Conservation (phyloP, 2,329 filamentous ascomycete species). For the Fusarium coicis region DNA sequence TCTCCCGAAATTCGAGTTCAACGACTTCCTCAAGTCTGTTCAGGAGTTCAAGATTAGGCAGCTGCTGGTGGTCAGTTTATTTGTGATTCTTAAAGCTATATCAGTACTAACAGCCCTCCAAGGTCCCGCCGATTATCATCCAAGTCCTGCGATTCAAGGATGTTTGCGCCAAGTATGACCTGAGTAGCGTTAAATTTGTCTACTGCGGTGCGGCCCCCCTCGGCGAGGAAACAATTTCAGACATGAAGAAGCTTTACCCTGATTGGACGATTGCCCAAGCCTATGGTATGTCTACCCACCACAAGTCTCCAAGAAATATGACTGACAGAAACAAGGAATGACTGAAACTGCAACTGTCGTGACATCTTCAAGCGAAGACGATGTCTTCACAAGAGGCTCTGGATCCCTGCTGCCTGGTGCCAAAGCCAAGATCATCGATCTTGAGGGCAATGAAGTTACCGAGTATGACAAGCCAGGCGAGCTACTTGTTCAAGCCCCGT, state of each 20-base stretch:
- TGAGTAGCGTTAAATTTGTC: conserved; percentile 15
- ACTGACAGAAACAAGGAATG: conserved; percentile 55
- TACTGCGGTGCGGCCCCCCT: conserved; percentile 70
- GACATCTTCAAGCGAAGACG: conserved; percentile 58
- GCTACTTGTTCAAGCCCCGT: conserved; percentile 81
- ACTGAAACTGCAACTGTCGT: conserved; percentile 24
- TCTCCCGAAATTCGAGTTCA: conserved; percentile 80
- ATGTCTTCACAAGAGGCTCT: conserved; percentile 75
- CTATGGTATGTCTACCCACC: conserved; percentile 70
- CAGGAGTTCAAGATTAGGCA: conserved; percentile 23
- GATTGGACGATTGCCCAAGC: conserved; percentile 75
- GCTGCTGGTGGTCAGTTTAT: conserved; percentile 1
- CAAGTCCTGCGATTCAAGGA: conserved; percentile 13
- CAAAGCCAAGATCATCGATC: conserved; percentile 71
- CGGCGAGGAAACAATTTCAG: conserved; percentile 73
- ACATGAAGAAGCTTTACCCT: conserved; percentile 70
- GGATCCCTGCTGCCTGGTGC: conserved; percentile 73
- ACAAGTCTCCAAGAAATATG: conserved; percentile 34
- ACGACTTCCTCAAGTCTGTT: conserved; percentile 59
- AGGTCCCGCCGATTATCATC: conserved; percentile 23
- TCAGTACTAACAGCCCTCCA: fast-evolving
- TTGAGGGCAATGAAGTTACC: conserved; percentile 75
- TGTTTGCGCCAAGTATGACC: conserved; percentile 20
- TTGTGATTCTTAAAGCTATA: fast-evolving
- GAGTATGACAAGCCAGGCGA: conserved; percentile 80